Evolutionary conservation across 2,329 filamentous ascomycete genomes (phyloP).

Genomic region (Pyrenochaeta sp.): DNA sequence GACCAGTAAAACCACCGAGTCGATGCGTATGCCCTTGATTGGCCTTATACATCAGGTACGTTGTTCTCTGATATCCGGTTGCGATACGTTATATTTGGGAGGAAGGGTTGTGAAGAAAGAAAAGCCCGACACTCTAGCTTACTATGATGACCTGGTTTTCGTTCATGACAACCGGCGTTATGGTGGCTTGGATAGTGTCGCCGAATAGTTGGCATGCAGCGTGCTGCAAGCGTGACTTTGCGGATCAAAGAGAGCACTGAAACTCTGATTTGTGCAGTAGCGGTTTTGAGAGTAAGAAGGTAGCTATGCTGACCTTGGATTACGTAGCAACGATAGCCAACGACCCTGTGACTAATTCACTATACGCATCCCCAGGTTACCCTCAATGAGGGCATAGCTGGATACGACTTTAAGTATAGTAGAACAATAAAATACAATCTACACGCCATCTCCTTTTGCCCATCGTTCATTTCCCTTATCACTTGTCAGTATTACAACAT

Average conservation of each 20-base stretch:
- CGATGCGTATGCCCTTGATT: neutral
- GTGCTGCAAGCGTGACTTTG: conserved; percentile 15
- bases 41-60: neutral
- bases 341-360: too few relatives aligned
- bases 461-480: neutral
- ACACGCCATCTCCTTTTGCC: neutral
- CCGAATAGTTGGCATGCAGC: conserved; percentile 16
- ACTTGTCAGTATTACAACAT: conserved; percentile 70
- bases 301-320: neutral
- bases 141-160: conserved; percentile 7
- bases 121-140: conserved; percentile 19
- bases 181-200: conserved; percentile 12
- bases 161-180: conserved; percentile 12
- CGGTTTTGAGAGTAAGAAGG: neutral
- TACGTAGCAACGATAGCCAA: neutral
- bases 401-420: too few relatives aligned
- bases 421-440: too few relatives aligned
- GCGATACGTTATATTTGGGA: neutral
- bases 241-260: conserved; percentile 34
- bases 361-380: too few relatives aligned
- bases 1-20: too few relatives aligned
- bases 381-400: too few relatives aligned
- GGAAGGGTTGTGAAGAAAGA: conserved; percentile 21
- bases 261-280: neutral
- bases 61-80: neutral